Percentiles rank a stretch among this genome's conserved stretches.
Conservation (phyloP, 2,329 filamentous ascomycete genomes). For the Penicillium frequentans region DNA sequence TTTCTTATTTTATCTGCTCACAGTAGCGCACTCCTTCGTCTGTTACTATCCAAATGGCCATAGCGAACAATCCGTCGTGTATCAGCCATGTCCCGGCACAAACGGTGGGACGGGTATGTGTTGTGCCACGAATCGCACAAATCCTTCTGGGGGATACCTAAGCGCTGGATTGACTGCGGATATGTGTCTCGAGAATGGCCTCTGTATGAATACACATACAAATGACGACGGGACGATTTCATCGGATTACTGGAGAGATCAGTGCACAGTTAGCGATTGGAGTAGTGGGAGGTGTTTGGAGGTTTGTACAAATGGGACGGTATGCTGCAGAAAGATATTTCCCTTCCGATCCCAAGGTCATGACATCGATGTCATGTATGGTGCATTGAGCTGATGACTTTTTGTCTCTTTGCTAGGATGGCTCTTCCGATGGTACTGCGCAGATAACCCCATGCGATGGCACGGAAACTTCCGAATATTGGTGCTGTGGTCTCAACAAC, state of each 20-base stretch:
- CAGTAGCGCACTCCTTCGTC: no score
- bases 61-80: neutral
- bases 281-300: neutral
- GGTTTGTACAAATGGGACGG: neutral
- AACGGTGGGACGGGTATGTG: neutral
- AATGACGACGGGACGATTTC: neutral
- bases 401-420: no score
- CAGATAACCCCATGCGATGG: constrained; percentile 2
- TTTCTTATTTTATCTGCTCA: no score
- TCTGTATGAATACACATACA: neutral
- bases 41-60: no score
- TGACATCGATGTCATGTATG: no score
- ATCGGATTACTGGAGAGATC: neutral
- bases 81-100: neutral
- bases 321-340: neutral
- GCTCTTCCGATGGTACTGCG: neutral
- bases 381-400: no score
- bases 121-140: constrained; percentile 1
- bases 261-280: neutral
- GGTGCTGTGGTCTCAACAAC: neutral
- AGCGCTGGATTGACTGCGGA: neutral
- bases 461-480: neutral
- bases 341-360: neutral
- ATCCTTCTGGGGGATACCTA: neutral
- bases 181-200: neutral